phyloP scores from a whole-genome alignment of 1,284 basidiomycete genomes.

The Ceratobasidium sp. region DNA sequence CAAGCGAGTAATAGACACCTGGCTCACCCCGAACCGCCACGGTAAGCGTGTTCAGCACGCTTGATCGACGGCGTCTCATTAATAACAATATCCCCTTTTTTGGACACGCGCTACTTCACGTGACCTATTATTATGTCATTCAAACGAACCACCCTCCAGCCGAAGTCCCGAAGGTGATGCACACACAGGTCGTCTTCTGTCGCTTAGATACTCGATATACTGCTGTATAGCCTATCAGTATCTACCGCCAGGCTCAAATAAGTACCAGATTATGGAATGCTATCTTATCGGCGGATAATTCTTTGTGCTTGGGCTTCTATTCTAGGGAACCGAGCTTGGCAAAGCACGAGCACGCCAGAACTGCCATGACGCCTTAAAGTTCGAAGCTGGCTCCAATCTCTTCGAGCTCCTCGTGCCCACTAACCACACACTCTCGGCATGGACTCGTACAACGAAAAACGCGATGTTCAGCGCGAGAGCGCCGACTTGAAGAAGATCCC shows the following conservation, averaged over 20 bases:
- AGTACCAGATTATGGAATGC: not conserved
- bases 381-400: conserved; percentile 30
- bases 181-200: not conserved
- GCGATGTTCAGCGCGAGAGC: conserved; percentile 40
- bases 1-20: conserved; percentile 26
- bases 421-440: conserved; percentile 8
- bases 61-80: conserved; percentile 43
- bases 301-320: conserved; percentile 41
- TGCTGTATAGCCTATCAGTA: too few species aligned
- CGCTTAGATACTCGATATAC: conserved; percentile 31
- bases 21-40: conserved; percentile 14
- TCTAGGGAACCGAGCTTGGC: conserved; percentile 41
- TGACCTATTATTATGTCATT: conserved; percentile 4
- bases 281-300: conserved; percentile 40
- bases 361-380: not conserved
- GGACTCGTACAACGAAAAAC: conserved; percentile 37
- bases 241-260: not conserved
- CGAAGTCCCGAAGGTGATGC: conserved; percentile 44
- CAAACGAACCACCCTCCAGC: not conserved
- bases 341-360: not conserved
- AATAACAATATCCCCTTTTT: conserved; percentile 21
- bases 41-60: conserved; percentile 26
- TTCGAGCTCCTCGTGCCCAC: conserved; percentile 16
- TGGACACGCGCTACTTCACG: conserved; percentile 16
- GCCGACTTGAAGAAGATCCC: conserved; percentile 39